Conservation (phyloP, 306 rosid species). For the Dryas drummondii region DNA sequence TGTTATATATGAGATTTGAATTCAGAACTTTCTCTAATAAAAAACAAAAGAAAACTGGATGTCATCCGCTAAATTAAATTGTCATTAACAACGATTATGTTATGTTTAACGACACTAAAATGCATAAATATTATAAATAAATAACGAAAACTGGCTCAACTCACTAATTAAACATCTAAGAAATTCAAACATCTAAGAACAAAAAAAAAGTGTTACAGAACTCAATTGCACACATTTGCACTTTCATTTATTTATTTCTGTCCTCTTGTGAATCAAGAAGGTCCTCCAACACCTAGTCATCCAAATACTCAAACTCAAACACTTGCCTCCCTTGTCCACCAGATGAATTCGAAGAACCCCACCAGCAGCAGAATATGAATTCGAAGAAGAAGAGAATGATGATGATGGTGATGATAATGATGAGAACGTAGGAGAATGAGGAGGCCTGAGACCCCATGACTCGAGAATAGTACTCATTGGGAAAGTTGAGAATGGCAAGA, state of each 20-base stretch:
- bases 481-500: conserved; percentile 75
- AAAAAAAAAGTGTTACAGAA: neutral
- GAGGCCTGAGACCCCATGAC: conserved; percentile 48
- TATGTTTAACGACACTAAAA: neutral
- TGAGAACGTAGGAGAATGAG: conserved; percentile 52
- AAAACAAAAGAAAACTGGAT: too few relatives aligned
- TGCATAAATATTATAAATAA: neutral
- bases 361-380: neutral
- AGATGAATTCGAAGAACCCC: conserved; percentile 25
- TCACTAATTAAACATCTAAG: neutral
- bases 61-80: too few relatives aligned
- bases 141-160: neutral
- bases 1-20: too few relatives aligned
- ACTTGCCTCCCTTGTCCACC: conserved; percentile 40
- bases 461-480: conserved; percentile 66
- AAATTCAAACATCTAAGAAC: neutral
- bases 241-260: conserved; percentile 35
- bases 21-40: too few relatives aligned
- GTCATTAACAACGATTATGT: neutral
- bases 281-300: conserved; percentile 69
- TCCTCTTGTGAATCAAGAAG: conserved; percentile 60
- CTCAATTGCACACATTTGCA: neutral
- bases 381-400: neutral
- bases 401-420: neutral
- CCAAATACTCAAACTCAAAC: conserved; percentile 69